phyloP scores from a whole-genome alignment of 345 rosid genomes.

The Lumnitzera littorea region DNA sequence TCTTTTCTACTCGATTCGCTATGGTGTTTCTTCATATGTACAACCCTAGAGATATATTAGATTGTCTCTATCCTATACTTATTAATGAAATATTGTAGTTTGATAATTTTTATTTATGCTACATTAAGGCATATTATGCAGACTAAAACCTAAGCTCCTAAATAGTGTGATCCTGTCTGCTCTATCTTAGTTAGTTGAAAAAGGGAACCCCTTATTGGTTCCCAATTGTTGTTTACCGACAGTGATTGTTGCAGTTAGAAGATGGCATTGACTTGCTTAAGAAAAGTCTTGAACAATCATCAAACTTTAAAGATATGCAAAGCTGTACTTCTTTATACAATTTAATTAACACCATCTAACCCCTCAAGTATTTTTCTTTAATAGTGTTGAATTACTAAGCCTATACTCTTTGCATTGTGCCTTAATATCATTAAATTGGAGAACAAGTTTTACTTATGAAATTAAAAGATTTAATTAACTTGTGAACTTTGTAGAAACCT shows the following conservation, averaged over 20 bases:
- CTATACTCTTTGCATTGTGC: conserved; percentile 4
- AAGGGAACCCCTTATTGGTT: no score
- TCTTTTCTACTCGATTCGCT: no score
- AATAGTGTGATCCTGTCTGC: no score
- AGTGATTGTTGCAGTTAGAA: conserved; percentile 52
- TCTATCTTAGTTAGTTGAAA: no score
- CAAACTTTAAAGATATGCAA: conserved; percentile 52
- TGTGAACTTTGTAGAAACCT: conserved; percentile 54
- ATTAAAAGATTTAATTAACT: neutral
- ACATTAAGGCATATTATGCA: no score
- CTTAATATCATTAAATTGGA: neutral
- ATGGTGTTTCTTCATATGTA: no score
- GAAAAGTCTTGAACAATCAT: conserved; percentile 61
- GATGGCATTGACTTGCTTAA: conserved; percentile 90
- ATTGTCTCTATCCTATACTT: no score
- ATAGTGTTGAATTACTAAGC: conserved; percentile 76
- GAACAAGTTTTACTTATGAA: neutral
- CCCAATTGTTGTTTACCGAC: neutral
- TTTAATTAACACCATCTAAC: conserved; percentile 61
- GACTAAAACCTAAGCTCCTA: no score
- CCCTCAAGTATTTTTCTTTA: conserved; percentile 76
- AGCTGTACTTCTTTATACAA: conserved; percentile 51
- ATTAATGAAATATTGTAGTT: no score
- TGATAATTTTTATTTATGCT: no score
- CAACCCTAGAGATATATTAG: no score